Base-by-base conservation (phyloP, 2,329 filamentous ascomycete genomes). In the Fusarium guadeloupense region DNA sequence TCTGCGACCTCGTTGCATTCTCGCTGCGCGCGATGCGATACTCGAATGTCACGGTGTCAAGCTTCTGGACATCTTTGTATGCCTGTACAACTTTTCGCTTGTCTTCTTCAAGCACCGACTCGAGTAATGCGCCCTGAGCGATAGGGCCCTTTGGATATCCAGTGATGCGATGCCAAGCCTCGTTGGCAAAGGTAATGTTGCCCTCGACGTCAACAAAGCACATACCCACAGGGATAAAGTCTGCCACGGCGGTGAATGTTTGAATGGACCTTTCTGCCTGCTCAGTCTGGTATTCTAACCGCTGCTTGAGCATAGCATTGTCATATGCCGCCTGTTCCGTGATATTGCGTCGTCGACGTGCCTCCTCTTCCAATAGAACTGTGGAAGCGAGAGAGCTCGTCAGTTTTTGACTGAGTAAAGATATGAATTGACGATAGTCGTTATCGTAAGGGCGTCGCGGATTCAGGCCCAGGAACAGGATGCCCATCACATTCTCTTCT, bases 201-300 rank as follows among this genome's bases (percentile, higher is more conserved):
- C 89, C 89, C 42, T 82, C 77, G 2, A 81, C 79, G 68, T 90
- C 84, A 10, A 87, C 85, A 54, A 92, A 89, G 68, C 88, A 90
- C 76, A 92, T 88, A 16, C 89, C 90, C 2, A 91, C 86, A 0
- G 90, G 90, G 3, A 90, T 87, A 45, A 91, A 88, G 66, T 91
- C 88, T 3, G 89, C 87, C 74, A 92, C 88, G 6, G 85, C 80
- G 8, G 87, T 86, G 63, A 92, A 91, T 49, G 87, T 85, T 26
- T 85, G 84, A 51, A 89, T 85, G 38, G 83, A 81, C 54, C 81
- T 77, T n/a, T 77, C 78, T 4, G 80, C 76, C 62, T 83, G 79
- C 52, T 79, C 77, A 10, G 78, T 83, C 67, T 80, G 79, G 25
- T 83, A 81, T 14, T 85, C 86, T 21, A 92, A 77, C 67, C 89